phyloP scores from a whole-genome alignment of 208 protist genomes.

The Acanthamoeba royreba region DNA sequence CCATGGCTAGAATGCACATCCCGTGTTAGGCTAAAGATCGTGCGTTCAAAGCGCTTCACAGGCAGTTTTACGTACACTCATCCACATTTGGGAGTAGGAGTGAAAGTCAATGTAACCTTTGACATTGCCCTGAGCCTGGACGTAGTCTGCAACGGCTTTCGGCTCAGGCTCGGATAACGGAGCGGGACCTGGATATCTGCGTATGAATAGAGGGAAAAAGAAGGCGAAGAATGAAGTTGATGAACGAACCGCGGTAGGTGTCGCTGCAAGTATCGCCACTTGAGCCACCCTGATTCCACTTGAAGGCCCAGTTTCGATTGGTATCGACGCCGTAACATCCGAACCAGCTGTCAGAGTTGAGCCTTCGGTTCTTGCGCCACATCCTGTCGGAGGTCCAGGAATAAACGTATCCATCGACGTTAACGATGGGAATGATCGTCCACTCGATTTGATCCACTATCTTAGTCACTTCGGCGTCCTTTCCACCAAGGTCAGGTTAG shows the following conservation, averaged over 20 bases:
- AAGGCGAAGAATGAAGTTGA: neutral
- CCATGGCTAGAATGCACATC: neutral
- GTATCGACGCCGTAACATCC: conserved; percentile 55
- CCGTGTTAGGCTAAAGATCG: neutral
- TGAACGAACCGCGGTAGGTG: conserved; percentile 45
- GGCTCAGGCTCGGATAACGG: neutral
- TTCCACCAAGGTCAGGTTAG: neutral
- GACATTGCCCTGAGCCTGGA: neutral
- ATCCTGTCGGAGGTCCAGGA: conserved; percentile 44
- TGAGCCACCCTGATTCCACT: conserved; percentile 59
- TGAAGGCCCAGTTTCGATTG: conserved; percentile 62
- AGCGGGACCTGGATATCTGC: neutral
- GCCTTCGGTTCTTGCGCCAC: conserved; percentile 64
- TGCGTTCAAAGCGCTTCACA: neutral
- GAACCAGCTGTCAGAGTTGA: neutral
- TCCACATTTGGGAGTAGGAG: conserved; percentile 42
- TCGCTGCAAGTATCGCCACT: conserved; percentile 16
- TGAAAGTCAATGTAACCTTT: conserved; percentile 33
- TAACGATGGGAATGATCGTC: neutral
- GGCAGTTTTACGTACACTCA: neutral
- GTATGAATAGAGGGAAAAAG: neutral
- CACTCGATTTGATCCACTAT: neutral
- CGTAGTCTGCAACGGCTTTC: neutral
- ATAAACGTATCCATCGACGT: conserved; percentile 44
- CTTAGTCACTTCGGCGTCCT: neutral